Percentiles rank a stretch among this genome's conserved stretches.
Conservation (phyloP, 2,329 filamentous ascomycete genomes). For the Sodiomyces alkalinus region DNA sequence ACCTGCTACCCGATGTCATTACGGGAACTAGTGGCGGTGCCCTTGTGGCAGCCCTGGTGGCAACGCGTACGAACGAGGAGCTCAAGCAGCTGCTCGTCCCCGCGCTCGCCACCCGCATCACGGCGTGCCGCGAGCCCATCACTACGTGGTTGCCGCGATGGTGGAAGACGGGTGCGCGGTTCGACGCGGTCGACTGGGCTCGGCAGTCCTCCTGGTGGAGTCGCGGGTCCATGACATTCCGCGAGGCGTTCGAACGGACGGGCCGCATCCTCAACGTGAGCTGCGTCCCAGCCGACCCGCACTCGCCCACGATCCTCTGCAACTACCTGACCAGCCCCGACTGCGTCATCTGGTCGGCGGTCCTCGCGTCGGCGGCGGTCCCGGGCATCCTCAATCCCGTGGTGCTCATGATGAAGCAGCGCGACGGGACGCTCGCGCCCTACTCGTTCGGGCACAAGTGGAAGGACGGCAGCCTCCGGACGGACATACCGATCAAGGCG, state of each 20-base stretch:
- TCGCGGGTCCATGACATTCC: slow-evolving; percentile 80
- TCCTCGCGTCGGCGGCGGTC: slow-evolving; percentile 86
- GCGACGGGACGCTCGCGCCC: slow-evolving; percentile 61
- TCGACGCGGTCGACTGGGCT: slow-evolving; percentile 90
- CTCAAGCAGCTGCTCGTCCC: slow-evolving; percentile 74
- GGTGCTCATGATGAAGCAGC: slow-evolving; percentile 79
- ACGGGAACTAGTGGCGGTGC: slow-evolving; percentile 93
- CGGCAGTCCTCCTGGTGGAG: slow-evolving; percentile 77
- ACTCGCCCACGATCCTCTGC: slow-evolving; percentile 79
- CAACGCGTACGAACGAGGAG: slow-evolving; percentile 84
- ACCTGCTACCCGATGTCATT: slow-evolving; percentile 80
- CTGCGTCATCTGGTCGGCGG: slow-evolving; percentile 96
- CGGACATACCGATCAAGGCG: slow-evolving; percentile 87
- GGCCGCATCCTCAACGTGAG: slow-evolving; percentile 91
- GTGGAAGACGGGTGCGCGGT: slow-evolving; percentile 86
- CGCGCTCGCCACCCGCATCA: slow-evolving; percentile 71
- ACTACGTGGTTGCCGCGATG: slow-evolving; percentile 66
- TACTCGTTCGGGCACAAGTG: slow-evolving; percentile 98
- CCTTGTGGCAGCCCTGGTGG: slow-evolving; percentile 71
- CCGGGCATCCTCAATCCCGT: slow-evolving; percentile 92
- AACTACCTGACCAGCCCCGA: slow-evolving; percentile 93
- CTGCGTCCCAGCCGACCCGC: slow-evolving; percentile 89
- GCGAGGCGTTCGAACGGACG: slow-evolving; percentile 85
- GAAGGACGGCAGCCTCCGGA: slow-evolving; percentile 92
- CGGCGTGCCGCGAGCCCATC: slow-evolving; percentile 66